Conservation (phyloP, 768 basidiomycete species). For the Leccinum boreale region DNA sequence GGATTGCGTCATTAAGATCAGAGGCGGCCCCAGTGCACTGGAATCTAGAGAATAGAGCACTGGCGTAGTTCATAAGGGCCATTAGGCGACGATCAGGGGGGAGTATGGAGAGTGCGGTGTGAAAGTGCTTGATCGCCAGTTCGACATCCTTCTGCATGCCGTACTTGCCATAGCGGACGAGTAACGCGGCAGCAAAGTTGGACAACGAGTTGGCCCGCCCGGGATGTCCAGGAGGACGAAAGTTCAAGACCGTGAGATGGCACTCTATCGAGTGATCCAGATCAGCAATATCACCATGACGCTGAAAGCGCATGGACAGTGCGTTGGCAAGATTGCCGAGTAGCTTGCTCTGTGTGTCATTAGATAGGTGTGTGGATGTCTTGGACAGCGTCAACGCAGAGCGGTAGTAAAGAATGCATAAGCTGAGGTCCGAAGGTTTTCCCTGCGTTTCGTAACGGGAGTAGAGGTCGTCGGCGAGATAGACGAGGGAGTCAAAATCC, state of each 20-base stretch:
- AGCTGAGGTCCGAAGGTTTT: constrained; percentile 22
- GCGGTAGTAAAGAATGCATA: constrained; percentile 26
- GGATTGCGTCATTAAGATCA: constrained; percentile 24
- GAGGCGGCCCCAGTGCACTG: constrained; percentile 16
- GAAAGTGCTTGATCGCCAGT: constrained; percentile 26
- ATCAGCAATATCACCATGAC: constrained; percentile 24
- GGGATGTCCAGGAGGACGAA: constrained; percentile 26
- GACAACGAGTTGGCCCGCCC: constrained; percentile 22
- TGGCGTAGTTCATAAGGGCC: constrained; percentile 29
- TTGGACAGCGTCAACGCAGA: constrained; percentile 24
- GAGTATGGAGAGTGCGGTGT: constrained; percentile 18
- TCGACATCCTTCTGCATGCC: constrained; percentile 26
- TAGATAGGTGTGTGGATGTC: constrained; percentile 14
- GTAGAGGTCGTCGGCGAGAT: constrained; percentile 24
- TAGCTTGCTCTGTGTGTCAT: constrained; percentile 23
- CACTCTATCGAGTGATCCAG: constrained; percentile 28
- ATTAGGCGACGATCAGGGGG: constrained; percentile 18
- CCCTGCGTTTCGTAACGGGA: constrained; percentile 21
- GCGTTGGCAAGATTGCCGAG: constrained; percentile 28
- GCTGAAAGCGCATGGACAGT: constrained; percentile 26
- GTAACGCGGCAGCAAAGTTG: constrained; percentile 29
- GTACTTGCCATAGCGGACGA: constrained; percentile 25
- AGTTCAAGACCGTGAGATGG: constrained; percentile 24
- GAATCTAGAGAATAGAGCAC: constrained; percentile 28
- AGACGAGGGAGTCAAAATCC: constrained; percentile 24